Evolutionary conservation across 768 basidiomycete genomes (phyloP).

Genomic region (Kockovaella imperatae): DNA sequence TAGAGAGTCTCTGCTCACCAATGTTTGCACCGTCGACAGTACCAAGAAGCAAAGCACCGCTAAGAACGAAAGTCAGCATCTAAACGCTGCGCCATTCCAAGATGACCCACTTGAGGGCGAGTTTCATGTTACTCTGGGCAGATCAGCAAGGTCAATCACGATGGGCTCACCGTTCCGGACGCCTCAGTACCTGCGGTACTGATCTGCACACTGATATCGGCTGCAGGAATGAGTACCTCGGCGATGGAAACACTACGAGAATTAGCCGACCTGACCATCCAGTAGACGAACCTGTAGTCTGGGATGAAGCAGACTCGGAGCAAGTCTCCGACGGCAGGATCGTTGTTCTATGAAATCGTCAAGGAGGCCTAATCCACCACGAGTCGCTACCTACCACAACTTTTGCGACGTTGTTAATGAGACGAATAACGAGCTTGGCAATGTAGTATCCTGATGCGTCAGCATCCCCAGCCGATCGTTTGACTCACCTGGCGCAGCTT

Average conservation of each 20-base stretch:
- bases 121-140: constrained; percentile 55
- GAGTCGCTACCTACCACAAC: constrained; percentile 49
- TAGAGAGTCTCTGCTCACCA: constrained; percentile 9
- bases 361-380: too few species aligned
- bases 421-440: constrained; percentile 85
- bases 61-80: constrained; percentile 47
- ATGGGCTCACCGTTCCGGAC: constrained; percentile 30
- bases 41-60: constrained; percentile 79
- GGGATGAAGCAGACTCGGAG: constrained; percentile 91
- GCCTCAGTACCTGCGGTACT: constrained; percentile 91
- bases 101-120: constrained; percentile 49
- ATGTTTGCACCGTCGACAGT: constrained; percentile 71
- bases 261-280: neutral
- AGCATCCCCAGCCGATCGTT: constrained; percentile 50
- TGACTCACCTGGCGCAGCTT: constrained; percentile 71
- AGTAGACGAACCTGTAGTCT: constrained; percentile 59
- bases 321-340: constrained; percentile 73
- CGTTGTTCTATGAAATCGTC: constrained; percentile 51
- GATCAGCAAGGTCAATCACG: constrained; percentile 44
- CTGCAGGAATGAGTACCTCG: constrained; percentile 53
- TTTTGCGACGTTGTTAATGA: constrained; percentile 83
- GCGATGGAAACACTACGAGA: constrained; percentile 40
- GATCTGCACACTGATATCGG: constrained; percentile 92
- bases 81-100: neutral
- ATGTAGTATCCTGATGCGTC: constrained; percentile 54